Base-by-base conservation (phyloP, 169 alveolate genomes). In the Pseudocohnilembus persalinus region DNA sequence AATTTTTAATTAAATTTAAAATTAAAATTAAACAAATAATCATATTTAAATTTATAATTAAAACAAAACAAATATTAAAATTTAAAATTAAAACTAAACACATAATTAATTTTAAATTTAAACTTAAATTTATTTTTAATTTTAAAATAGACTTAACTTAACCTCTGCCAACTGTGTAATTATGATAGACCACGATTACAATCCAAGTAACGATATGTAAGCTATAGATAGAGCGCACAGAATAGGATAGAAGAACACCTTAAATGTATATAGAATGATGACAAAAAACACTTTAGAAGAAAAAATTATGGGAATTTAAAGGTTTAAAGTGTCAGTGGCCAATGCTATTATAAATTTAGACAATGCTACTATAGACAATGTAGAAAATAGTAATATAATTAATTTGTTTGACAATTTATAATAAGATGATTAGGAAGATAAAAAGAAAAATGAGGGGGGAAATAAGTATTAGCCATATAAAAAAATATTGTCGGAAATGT, bases 191-290 rank as follows among this genome's bases (percentile, higher is more conserved):
- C 98, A 96, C 84, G 96, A 94, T 88, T 97, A 97, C 93, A 97
- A 97, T 87, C 98, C 98, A 20, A 93, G 95, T 85, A 94, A 93
- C 77, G 99, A 97, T 84, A 91, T 96, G 76, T 94, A 97, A 81
- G 99, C 98, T n/a, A 97, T 97, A 83, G 99, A 97, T 88, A 90
- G 99, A 87, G 98, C 99, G 20, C 99, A 97, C 88, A 91, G 99
- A 90, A 92, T 97, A 24, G 99, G 99, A 0, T 95, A 97, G 77
- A 96, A 95, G 75, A 92, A 93, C 82, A 88, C 92, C 49, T 97
- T 96, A 16, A 91, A 95, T 77, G 98, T 96, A 0, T 96, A 94
- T 90, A 86, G 99, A 83, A 83, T 96, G 84, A 96, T 96, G n/a
- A 90, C 97, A 0, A 92, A 93, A 65, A 95, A 92, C 79, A 94